A percentile compares a stretch with the other conserved stretches of the same genome.
These are phyloP conservation scores for Chlorella vulgaris DNA, from an alignment of 139 green algal species.

Conservation along the genomic window DNA sequence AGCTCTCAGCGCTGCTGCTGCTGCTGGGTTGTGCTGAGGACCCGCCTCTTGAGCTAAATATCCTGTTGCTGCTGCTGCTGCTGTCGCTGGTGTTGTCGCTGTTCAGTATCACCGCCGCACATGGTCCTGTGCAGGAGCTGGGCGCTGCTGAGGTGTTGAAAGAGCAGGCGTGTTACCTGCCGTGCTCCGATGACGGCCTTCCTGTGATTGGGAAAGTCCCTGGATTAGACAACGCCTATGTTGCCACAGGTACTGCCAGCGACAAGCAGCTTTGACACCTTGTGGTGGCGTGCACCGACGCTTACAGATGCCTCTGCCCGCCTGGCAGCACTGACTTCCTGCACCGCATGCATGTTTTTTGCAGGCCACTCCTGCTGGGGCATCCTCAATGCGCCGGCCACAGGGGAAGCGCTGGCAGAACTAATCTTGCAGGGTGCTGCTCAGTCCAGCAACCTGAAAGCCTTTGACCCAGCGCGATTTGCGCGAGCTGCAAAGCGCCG, in stretches of 20 bases:
- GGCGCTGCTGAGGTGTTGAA: slow-evolving; percentile 45
- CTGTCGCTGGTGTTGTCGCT: too few species aligned
- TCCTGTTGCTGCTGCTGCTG: too few species aligned
- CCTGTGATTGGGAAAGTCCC: slow-evolving; percentile 74
- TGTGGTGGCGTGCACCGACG: too few species aligned
- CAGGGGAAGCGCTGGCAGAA: slow-evolving; percentile 75
- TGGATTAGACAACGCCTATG: slow-evolving; percentile 57
- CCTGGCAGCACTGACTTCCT: too few species aligned
- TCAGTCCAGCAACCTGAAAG: slow-evolving; percentile 45
- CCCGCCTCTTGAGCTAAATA: too few species aligned
- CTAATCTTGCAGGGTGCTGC: slow-evolving; percentile 56
- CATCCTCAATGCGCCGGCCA: slow-evolving; percentile 83
- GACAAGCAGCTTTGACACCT: not conserved
- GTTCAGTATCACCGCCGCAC: too few species aligned
- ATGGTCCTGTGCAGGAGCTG: slow-evolving; percentile 30
- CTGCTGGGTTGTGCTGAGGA: not conserved
- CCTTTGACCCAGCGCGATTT: slow-evolving; percentile 58
- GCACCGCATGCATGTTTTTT: too few species aligned
- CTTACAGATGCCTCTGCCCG: too few species aligned
- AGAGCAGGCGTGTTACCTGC: slow-evolving; percentile 80
- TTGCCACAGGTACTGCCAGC: slow-evolving; percentile 66
- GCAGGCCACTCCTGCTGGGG: slow-evolving; percentile 64
- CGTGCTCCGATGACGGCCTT: slow-evolving; percentile 58
- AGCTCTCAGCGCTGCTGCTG: not conserved
- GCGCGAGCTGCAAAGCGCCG: not conserved